Evolutionary conservation across 495 filamentous ascomycete genomes (phyloP), one percentile per base, ranked within the genome.

Genomic region (Rhypophila decipiens): DNA sequence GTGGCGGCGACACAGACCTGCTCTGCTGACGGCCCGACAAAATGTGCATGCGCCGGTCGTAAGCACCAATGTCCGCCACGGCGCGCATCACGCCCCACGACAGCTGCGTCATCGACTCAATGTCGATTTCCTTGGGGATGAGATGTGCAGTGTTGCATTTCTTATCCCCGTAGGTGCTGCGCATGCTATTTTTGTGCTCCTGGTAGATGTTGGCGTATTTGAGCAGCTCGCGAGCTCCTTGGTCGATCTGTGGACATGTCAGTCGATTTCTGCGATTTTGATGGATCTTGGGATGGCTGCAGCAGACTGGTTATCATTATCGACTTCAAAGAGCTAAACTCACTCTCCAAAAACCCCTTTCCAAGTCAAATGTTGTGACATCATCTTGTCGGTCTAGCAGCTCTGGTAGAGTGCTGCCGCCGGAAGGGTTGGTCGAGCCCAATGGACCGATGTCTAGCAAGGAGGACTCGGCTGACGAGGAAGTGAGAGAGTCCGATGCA

Each of bases 261-360:
- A n/a, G n/a, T n/a, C n/a, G n/a, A n/a, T n/a, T n/a, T n/a, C n/a
- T n/a, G n/a, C n/a, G n/a, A n/a, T n/a, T n/a, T n/a, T n/a, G n/a
- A n/a, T n/a, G n/a, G n/a, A n/a, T n/a, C n/a, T n/a, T n/a, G n/a
- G n/a, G n/a, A n/a, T n/a, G n/a, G n/a, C n/a, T n/a, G n/a, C n/a
- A n/a, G n/a, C n/a, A n/a, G n/a, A n/a, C n/a, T n/a, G n/a, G n/a
- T n/a, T n/a, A n/a, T n/a, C n/a, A n/a, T n/a, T n/a, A n/a, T n/a
- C n/a, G n/a, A n/a, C n/a, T n/a, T n/a, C n/a, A n/a, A 44, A 3
- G 24, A 3, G 24, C 12, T 33, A 21, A 24, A 46, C 41, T 48
- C 15, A 51, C 53, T 37, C 39, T 52, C 53, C 53, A 56, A 31
- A 56, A 56, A 1, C 49, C 49, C 27, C 43, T 56, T 36, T 56